Conservation (phyloP, 2,329 filamentous ascomycete genomes). For the Sarocladiaceae sp. region DNA sequence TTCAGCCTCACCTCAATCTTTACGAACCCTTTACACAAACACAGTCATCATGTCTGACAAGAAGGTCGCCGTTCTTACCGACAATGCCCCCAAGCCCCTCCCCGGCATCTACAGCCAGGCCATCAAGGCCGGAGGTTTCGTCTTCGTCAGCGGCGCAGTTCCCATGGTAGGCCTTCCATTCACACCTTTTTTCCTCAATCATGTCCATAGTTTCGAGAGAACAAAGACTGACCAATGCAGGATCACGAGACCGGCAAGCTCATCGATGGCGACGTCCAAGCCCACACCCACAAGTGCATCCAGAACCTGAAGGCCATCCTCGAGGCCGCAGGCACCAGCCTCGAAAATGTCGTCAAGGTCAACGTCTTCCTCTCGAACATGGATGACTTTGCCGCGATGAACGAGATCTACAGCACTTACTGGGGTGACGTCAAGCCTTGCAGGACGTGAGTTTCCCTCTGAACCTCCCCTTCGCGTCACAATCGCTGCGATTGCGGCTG, state of each 20-base stretch:
- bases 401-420: slow-evolving; percentile 66
- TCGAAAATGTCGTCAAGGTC: slow-evolving; percentile 67
- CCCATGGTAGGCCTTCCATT: slow-evolving; percentile 40
- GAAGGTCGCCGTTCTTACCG: slow-evolving; percentile 15
- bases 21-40: too few relatives aligned
- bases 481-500: not conserved
- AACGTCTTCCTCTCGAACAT: slow-evolving; percentile 70
- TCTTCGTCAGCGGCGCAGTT: slow-evolving; percentile 70
- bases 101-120: slow-evolving; percentile 45
- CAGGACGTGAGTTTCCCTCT: slow-evolving; percentile 30
- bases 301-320: slow-evolving; percentile 68
- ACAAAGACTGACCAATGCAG: not conserved
- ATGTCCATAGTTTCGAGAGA: too few relatives aligned
- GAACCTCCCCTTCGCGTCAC: not conserved
- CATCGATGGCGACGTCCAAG: slow-evolving; percentile 59
- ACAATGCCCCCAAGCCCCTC: slow-evolving; percentile 36
- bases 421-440: slow-evolving; percentile 51
- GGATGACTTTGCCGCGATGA: slow-evolving; percentile 73
- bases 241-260: slow-evolving; percentile 54
- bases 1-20: not conserved
- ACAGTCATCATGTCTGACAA: slow-evolving; percentile 4
- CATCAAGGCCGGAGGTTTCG: slow-evolving; percentile 62
- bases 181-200: not conserved
- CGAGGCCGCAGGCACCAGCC: slow-evolving; percentile 59
- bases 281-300: slow-evolving; percentile 66